Percentiles rank a stretch among this genome's conserved stretches.
Evolutionary conservation across 352 stramenopile species (phyloP).

Genomic region (Phytopythium mirpurense): DNA sequence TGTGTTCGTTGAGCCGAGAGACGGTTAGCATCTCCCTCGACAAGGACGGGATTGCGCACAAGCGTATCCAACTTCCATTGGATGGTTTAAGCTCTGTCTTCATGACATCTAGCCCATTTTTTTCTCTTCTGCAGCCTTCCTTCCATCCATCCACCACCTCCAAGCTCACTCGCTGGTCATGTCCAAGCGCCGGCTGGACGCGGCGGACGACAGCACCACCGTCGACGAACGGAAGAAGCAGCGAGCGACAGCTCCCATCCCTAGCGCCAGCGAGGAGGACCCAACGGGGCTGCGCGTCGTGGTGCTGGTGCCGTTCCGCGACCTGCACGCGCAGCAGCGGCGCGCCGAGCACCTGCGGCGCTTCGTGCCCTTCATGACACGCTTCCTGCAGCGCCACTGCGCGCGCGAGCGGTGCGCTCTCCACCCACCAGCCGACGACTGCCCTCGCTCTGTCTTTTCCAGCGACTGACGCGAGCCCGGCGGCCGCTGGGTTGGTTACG

Average conservation of each 20-base stretch:
- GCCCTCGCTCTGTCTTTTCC: no score
- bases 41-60: conserved; percentile 89
- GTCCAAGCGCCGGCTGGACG: background rate
- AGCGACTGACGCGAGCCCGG: no score
- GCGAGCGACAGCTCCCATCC: background rate
- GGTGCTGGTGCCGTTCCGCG: conserved; percentile 93
- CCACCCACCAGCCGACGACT: no score
- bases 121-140: no score
- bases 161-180: no score
- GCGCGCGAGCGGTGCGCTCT: background rate
- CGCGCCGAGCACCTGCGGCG: conserved; percentile 78
- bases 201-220: background rate
- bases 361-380: conserved; percentile 92
- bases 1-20: conserved; percentile 93
- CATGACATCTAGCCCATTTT: conserved; percentile 72
- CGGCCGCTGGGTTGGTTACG: no score
- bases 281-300: conserved; percentile 28
- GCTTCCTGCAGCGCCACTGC: conserved; percentile 59
- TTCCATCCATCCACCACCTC: no score
- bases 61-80: conserved; percentile 74
- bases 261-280: conserved; percentile 9
- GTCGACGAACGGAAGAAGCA: background rate
- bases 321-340: conserved; percentile 87
- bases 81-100: conserved; percentile 85
- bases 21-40: conserved; percentile 94